A percentile compares a stretch with the other conserved stretches of the same genome.
Evolutionary conservation across 164 flowering plant species (phyloP).

Genomic region (Stephania yunnanensis): DNA sequence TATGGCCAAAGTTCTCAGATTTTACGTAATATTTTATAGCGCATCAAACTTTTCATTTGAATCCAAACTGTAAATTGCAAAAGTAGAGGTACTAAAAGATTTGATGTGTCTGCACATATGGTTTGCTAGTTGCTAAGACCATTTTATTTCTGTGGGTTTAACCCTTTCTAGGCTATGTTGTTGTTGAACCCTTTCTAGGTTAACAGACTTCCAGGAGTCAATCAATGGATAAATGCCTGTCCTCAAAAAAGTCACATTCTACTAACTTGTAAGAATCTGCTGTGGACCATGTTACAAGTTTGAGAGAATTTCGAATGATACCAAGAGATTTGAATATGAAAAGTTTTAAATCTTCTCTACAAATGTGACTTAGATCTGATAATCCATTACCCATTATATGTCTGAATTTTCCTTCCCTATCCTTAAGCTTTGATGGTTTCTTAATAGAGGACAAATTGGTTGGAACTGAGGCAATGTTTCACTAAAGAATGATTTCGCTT

Average conservation of each 20-base stretch:
- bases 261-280: background rate
- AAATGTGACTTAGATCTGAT: background rate
- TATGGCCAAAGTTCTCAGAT: background rate
- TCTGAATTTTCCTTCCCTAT: background rate
- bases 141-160: background rate
- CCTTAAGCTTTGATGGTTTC: too few relatives aligned
- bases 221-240: background rate
- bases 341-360: background rate
- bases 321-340: background rate
- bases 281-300: background rate
- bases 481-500: too few relatives aligned
- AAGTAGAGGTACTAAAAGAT: background rate
- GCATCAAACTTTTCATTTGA: background rate
- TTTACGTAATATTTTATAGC: background rate
- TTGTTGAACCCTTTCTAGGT: background rate
- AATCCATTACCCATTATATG: too few relatives aligned
- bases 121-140: background rate
- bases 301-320: background rate
- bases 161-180: background rate
- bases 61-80: background rate
- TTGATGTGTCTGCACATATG: background rate
- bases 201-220: background rate
- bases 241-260: background rate
- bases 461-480: too few relatives aligned
- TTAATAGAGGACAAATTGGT: too few relatives aligned